Conservation (phyloP, 1,284 basidiomycete genomes). For the Melampsora americana region DNA sequence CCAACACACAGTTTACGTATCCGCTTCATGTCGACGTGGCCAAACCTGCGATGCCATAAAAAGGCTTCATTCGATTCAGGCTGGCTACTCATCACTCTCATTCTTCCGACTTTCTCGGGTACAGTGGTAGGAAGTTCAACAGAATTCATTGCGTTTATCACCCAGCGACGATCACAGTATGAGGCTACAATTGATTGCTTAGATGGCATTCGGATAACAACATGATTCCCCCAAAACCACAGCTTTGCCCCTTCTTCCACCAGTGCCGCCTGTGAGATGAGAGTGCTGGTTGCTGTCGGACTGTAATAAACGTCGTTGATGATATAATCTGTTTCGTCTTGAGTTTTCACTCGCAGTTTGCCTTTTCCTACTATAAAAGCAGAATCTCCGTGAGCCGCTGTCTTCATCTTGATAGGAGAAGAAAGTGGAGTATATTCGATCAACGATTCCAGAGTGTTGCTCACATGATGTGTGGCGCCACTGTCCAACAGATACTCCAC, state of each 20-base stretch:
- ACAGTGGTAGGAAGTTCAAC: no score
- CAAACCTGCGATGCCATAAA: background rate
- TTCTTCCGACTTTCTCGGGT: no score
- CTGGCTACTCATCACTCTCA: no score
- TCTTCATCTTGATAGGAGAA: background rate
- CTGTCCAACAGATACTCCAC: background rate
- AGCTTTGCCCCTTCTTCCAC: no score
- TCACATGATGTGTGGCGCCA: background rate
- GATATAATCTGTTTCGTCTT: background rate
- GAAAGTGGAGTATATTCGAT: background rate
- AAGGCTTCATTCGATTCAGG: fast-evolving
- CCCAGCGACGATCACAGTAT: no score
- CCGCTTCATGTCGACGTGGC: background rate
- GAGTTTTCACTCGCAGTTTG: background rate
- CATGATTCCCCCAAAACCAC: no score
- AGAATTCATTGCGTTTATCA: no score
- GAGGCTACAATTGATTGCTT: no score
- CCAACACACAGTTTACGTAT: background rate
- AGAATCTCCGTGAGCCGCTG: background rate
- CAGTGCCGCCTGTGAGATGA: no score
- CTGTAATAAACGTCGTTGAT: no score
- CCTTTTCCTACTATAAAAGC: background rate
- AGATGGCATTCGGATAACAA: no score
- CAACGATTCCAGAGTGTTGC: background rate
- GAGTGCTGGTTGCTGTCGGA: no score